Evolutionary conservation across 495 filamentous ascomycete genomes (phyloP).

Genomic region (Annulohypoxylon bovei): DNA sequence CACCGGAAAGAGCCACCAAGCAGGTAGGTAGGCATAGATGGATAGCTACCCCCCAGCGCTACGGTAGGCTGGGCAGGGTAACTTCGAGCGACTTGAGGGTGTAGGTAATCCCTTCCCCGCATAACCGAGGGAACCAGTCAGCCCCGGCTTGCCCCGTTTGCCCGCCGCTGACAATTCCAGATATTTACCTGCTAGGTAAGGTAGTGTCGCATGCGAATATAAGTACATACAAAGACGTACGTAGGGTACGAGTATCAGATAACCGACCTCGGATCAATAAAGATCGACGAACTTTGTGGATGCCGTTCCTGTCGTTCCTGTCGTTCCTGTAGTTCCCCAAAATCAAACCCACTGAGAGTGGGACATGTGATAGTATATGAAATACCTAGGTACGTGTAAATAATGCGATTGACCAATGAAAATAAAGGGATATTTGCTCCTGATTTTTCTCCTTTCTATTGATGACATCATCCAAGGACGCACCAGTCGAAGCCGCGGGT

Average conservation of each 20-base stretch:
- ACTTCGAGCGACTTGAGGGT: background rate
- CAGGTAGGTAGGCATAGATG: no score
- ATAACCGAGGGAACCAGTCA: constrained; percentile 48
- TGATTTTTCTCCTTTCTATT: background rate
- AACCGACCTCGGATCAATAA: constrained; percentile 35
- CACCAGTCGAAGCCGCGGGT: constrained; percentile 20
- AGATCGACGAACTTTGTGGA: background rate
- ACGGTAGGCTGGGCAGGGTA: no score
- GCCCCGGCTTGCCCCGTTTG: constrained; percentile 9
- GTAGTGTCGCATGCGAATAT: background rate
- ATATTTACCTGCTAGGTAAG: background rate
- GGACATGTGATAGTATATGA: background rate
- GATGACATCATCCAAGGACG: constrained; percentile 24
- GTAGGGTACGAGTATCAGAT: constrained; percentile 15
- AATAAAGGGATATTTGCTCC: background rate
- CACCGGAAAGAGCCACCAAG: background rate
- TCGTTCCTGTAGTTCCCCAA: background rate
- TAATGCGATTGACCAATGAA: constrained; percentile 28
- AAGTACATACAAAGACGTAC: background rate
- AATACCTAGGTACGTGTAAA: background rate
- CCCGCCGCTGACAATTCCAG: constrained; percentile 24
- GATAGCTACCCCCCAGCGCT: background rate
- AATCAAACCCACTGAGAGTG: no score
- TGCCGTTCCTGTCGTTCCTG: background rate
- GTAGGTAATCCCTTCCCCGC: constrained; percentile 35